Base-by-base conservation (phyloP, 2,329 filamentous ascomycete species). In the Pseudogymnoascus sp. region DNA sequence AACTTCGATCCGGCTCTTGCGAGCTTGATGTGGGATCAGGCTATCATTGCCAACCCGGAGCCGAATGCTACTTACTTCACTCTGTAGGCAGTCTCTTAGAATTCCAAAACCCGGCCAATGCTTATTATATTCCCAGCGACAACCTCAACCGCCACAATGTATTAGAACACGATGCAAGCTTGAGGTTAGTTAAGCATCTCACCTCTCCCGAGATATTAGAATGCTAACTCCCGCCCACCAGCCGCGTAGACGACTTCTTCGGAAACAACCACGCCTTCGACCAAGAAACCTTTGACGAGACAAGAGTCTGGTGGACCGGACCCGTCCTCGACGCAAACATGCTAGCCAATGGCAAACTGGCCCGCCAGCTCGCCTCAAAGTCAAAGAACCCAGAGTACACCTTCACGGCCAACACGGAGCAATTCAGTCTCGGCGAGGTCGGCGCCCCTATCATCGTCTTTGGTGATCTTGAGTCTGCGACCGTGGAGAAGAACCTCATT, bases 261-360 rank as follows among this genome's bases (percentile, higher is more conserved):
- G 81, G 80, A 21, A 78, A 79, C 69, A 79, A 79, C 65, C 75
- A 80, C 65, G 62, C 77, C 61, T 84, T 84, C 73, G 82, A 84
- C 70, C 71, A 78, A 60, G 77, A 74, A 2, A 69, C 82, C 64
- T 84, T 83, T 68, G 75, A 78, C 60, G 69, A 76, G 61, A 76
- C 76, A 0, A 72, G 66, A 39, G 62, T 66, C 4, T 83, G 78
- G 71, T 84, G 79, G 78, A 79, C 75, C 0, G 71, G 62, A 0
- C 68, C 74, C 2, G 69, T 72, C 15, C 67, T 83, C 31, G 71
- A 74, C 21, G 69, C 76, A 1, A 62, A 75, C 2, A 75, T 76
- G 70, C 68, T 78, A 2, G 80, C 80, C 62, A 78, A 79, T 63
- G 74, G 74, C 65, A 78, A 80, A 62, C 59, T 79, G 0, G 75